Evolutionary conservation across 2,329 filamentous ascomycete species (phyloP).

Genomic region (Venturia pyrina): DNA sequence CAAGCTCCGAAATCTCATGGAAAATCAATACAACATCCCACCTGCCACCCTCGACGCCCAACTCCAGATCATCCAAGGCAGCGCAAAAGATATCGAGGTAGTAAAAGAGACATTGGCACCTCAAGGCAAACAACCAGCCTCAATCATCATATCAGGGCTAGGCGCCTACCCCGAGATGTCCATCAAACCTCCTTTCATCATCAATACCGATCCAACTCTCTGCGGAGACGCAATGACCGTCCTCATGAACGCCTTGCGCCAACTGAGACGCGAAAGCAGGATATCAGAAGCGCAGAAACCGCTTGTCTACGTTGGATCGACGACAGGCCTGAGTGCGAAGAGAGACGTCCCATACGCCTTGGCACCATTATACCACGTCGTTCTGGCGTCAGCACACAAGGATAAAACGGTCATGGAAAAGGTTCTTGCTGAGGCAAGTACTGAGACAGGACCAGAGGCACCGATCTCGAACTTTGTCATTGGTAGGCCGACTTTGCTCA

Average conservation of each 20-base stretch:
- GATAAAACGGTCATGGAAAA: slow-evolving; percentile 31
- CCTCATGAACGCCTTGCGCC: slow-evolving; percentile 23
- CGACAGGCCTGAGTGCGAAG: slow-evolving; percentile 27
- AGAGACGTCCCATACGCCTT: slow-evolving; percentile 28
- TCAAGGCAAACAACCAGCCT: slow-evolving; percentile 23
- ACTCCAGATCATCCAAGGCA: slow-evolving; percentile 39
- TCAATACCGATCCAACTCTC: slow-evolving; percentile 23
- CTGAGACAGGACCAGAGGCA: slow-evolving; percentile 15
- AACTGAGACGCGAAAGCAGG: slow-evolving; percentile 13
- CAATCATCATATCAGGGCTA: slow-evolving; percentile 39
- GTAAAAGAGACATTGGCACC: slow-evolving; percentile 29
- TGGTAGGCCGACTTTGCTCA: slow-evolving; percentile 29
- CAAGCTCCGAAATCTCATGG: slow-evolving; percentile 38
- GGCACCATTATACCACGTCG: slow-evolving; percentile 26
- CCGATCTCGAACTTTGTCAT: slow-evolving; percentile 23
- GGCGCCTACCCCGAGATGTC: slow-evolving; percentile 26
- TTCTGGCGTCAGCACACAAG: slow-evolving; percentile 26
- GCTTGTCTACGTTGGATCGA: slow-evolving; percentile 25
- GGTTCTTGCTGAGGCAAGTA: slow-evolving; percentile 20
- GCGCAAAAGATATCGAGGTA: slow-evolving; percentile 32
- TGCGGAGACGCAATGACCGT: slow-evolving; percentile 24
- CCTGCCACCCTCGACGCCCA: slow-evolving; percentile 24
- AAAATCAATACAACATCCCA: slow-evolving; percentile 28
- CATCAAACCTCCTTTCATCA: slow-evolving; percentile 20
- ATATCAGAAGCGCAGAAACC: slow-evolving; percentile 16